A percentile compares a stretch with the other conserved stretches of the same genome.
Conservation (phyloP, 2,329 filamentous ascomycete genomes). For the Penicillium sp. region DNA sequence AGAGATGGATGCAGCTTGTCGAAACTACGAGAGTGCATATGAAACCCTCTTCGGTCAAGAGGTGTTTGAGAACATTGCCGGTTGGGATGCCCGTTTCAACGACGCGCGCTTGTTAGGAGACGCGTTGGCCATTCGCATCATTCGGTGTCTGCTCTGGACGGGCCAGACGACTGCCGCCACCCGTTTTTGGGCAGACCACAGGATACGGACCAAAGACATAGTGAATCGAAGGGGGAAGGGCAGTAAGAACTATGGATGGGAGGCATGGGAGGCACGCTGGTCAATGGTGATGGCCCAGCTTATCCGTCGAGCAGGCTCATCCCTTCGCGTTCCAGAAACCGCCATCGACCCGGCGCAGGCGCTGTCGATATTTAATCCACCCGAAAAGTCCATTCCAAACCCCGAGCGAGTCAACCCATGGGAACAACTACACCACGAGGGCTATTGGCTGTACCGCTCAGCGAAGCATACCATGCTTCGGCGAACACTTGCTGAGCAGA, state of each 20-base stretch:
- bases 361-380: slow-evolving; percentile 49
- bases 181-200: slow-evolving; percentile 78
- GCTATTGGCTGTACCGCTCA: slow-evolving; percentile 64
- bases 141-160: slow-evolving; percentile 82
- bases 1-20: slow-evolving; percentile 84
- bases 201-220: slow-evolving; percentile 73
- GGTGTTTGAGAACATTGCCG: slow-evolving; percentile 84
- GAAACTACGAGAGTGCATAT: slow-evolving; percentile 86
- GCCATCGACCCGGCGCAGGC: slow-evolving; percentile 27
- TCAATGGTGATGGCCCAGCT: slow-evolving; percentile 65
- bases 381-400: slow-evolving; percentile 56
- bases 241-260: slow-evolving; percentile 87
- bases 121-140: slow-evolving; percentile 74
- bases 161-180: slow-evolving; percentile 79
- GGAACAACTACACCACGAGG: slow-evolving; percentile 64
- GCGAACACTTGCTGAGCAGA: slow-evolving; percentile 56
- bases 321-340: slow-evolving; percentile 44
- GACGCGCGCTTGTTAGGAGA: slow-evolving; percentile 90
- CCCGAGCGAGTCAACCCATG: slow-evolving; percentile 60
- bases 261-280: slow-evolving; percentile 87
- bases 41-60: slow-evolving; percentile 81
- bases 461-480: slow-evolving; percentile 57
- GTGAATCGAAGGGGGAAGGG: slow-evolving; percentile 83
- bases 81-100: slow-evolving; percentile 88
- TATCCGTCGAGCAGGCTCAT: slow-evolving; percentile 57